Conservation (phyloP, 257 asterid genomes). For the Voacanga thouarsii region DNA sequence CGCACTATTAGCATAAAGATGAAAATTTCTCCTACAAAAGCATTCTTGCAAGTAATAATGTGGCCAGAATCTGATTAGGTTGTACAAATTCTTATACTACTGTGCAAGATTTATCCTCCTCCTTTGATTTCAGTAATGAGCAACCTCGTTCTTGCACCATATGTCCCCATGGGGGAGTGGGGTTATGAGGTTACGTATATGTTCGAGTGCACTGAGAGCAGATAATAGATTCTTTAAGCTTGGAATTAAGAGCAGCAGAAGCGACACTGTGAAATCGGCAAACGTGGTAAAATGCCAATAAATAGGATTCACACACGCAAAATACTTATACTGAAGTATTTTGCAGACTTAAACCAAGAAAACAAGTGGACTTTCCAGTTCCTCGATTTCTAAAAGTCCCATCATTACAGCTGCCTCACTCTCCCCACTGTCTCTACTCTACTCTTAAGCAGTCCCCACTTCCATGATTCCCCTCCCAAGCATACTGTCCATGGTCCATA, state of each 20-base stretch:
- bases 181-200: too few species aligned
- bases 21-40: neutral
- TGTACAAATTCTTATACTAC: too few species aligned
- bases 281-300: neutral
- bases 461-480: conserved; percentile 19
- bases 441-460: conserved; percentile 16
- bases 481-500: conserved; percentile 11
- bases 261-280: neutral
- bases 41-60: neutral
- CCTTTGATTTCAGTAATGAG: too few species aligned
- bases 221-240: too few species aligned
- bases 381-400: conserved; percentile 39
- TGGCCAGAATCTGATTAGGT: neutral
- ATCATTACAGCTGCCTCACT: conserved; percentile 48
- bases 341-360: neutral
- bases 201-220: too few species aligned
- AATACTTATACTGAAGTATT: neutral
- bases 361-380: conserved; percentile 31
- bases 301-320: neutral
- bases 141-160: too few species aligned
- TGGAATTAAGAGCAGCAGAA: neutral
- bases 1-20: neutral
- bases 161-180: too few species aligned
- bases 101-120: too few species aligned
- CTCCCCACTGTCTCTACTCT: conserved; percentile 11